Evolutionary conservation across 2,329 filamentous ascomycete species (phyloP), one percentile per base, ranked within the genome.

Genomic region (Aspergillus sp.): DNA sequence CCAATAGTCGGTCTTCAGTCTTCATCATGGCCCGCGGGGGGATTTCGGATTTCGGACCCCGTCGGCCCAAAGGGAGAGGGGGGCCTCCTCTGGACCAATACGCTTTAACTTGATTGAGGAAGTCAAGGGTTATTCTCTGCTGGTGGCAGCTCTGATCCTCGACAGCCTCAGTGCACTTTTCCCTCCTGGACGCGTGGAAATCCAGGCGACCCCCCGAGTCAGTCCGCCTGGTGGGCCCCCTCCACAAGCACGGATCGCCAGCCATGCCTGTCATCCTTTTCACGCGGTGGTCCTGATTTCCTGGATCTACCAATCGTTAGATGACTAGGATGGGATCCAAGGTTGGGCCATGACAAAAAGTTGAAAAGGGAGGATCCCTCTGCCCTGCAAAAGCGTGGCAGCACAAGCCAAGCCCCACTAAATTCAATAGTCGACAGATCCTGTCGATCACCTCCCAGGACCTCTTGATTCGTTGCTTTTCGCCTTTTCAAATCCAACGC

Each of bases 341-440:
- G 24, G 48, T 45, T 45, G 47, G 49, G 26, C 43, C 44, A 53
- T 53, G 51, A 50, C 39, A 42, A 53, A 51, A 58, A 42, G 44
- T 34, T 26, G 45, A 47, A 60, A 48, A 20, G 43, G 26, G 38
- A 45, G 45, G 48, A 43, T 49, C 41, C 17, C 39, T 36, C 48
- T 53, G 42, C 44, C 56, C 50, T 48, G 41, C 53, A 60, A 64
- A 61, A 64, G 63, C 56, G 63, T 53, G 51, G 51, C 42, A 39
- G 51, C 55, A 53, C 41, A 56, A 62, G 70, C 69, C 70, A 71
- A 70, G 67, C 50, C 61, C 60, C 62, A 65, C 70, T 68, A 71
- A 72, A 65, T 68, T 67, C 71, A 74, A 74, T 74, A 74, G 71
- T 74, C 62, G 57, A 68, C 68, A 67, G 70, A 73, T 73, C 70